These are phyloP conservation scores for Sporothrix pseudoabietina DNA, from an alignment of 2,329 filamentous ascomycete genomes.

Conservation along the genomic window DNA sequence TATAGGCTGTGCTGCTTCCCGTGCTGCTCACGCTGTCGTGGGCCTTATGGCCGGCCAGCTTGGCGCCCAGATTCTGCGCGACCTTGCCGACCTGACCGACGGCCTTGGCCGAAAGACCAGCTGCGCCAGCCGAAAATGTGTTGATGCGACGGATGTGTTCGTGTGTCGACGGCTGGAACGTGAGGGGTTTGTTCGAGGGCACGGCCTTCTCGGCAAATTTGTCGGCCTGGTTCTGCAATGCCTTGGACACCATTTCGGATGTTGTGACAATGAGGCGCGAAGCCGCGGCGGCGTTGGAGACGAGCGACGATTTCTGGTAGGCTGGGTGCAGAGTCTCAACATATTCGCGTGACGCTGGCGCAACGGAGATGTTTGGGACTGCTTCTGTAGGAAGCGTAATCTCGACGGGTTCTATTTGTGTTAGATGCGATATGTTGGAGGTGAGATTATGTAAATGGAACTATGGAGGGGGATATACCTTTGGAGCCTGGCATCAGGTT, in stretches of 20 bases:
- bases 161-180: conserved; percentile 84
- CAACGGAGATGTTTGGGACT: conserved; percentile 64
- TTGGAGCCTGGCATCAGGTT: conserved; percentile 84
- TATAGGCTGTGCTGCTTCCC: neutral
- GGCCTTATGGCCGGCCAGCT: conserved; percentile 51
- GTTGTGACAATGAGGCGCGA: conserved; percentile 91
- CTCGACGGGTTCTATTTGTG: conserved; percentile 70
- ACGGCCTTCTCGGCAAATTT: conserved; percentile 78
- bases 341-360: conserved; percentile 69
- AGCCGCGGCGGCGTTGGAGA: conserved; percentile 82
- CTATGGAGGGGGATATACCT: conserved; percentile 57
- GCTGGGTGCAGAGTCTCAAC: conserved; percentile 81
- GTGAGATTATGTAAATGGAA: neutral
- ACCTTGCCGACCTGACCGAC: conserved; percentile 80
- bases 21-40: conserved; percentile 15
- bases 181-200: conserved; percentile 77
- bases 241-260: conserved; percentile 75
- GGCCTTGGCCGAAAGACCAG: conserved; percentile 78
- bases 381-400: conserved; percentile 72
- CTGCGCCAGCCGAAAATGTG: conserved; percentile 77
- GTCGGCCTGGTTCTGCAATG: conserved; percentile 75
- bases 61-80: conserved; percentile 87
- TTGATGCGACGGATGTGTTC: conserved; percentile 85
- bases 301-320: conserved; percentile 85
- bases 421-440: conserved; percentile 12